phyloP scores from a whole-genome alignment of 768 basidiomycete genomes.

The Hypholoma fasciculare region DNA sequence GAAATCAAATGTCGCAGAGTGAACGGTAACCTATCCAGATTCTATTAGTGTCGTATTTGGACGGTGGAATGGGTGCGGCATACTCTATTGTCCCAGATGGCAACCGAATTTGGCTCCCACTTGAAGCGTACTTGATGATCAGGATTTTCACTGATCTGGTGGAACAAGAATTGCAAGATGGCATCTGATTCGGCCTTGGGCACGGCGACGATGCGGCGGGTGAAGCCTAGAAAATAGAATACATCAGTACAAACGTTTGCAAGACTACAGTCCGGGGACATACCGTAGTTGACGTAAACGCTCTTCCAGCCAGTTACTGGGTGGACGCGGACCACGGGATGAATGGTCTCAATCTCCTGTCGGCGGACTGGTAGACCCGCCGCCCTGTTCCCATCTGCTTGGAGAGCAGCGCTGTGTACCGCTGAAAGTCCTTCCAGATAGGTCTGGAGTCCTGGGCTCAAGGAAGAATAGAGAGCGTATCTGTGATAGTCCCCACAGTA shows the following conservation, averaged over 20 bases:
- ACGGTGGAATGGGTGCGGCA: conserved; percentile 12
- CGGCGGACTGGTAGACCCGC: conserved; percentile 73
- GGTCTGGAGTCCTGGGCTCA: conserved; percentile 72
- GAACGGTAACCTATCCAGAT: conserved; percentile 59
- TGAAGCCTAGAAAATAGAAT: conserved; percentile 55
- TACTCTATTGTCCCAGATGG: conserved; percentile 88
- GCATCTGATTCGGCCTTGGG: conserved; percentile 83
- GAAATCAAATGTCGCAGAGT: conserved; percentile 83
- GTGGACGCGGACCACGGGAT: conserved; percentile 83
- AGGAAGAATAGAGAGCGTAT: conserved; percentile 81
- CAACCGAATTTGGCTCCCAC: conserved; percentile 76
- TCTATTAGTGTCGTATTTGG: background rate
- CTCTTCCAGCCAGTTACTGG: conserved; percentile 86
- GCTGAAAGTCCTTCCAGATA: conserved; percentile 76
- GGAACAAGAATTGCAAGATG: conserved; percentile 70
- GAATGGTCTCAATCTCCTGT: conserved; percentile 65
- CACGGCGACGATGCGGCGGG: conserved; percentile 73
- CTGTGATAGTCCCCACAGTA: conserved; percentile 29
- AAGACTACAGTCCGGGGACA: conserved; percentile 9
- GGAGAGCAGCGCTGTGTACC: conserved; percentile 75
- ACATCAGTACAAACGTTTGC: background rate
- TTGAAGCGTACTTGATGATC: conserved; percentile 78
- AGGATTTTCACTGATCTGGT: conserved; percentile 65
- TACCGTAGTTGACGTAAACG: conserved; percentile 78
- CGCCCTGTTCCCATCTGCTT: conserved; percentile 73